Percentiles rank a stretch among this genome's conserved stretches.
These are phyloP conservation scores for Plectosphaerella sp. DNA, from an alignment of 2,329 filamentous ascomycete species.

Conservation along the genomic window DNA sequence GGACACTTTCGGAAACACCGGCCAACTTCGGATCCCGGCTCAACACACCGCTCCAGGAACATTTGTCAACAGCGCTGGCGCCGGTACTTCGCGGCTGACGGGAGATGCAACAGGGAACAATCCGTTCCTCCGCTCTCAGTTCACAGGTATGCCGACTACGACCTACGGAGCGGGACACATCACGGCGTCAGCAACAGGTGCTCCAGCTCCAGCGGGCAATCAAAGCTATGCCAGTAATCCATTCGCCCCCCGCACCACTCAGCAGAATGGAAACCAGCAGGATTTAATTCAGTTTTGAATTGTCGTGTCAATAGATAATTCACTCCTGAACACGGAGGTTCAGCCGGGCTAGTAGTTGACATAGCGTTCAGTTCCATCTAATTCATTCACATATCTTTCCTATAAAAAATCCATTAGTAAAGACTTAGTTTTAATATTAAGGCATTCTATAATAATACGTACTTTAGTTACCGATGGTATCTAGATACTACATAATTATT, in stretches of 20 bases:
- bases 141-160: slow-evolving; percentile 67
- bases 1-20: slow-evolving; percentile 97
- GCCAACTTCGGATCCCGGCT: slow-evolving; percentile 88
- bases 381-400: no score
- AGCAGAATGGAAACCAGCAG: slow-evolving; percentile 42
- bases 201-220: slow-evolving; percentile 49
- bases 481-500: no score
- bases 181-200: slow-evolving; percentile 50
- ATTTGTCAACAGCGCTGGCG: slow-evolving; percentile 92
- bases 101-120: slow-evolving; percentile 76
- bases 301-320: no score
- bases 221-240: slow-evolving; percentile 47
- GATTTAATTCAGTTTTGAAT: slow-evolving; percentile 60
- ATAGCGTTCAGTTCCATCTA: no score
- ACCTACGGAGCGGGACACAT: slow-evolving; percentile 48
- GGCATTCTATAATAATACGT: no score
- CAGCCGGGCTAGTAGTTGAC: no score
- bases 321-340: no score
- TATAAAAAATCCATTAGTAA: no score
- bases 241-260: slow-evolving; percentile 47
- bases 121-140: slow-evolving; percentile 82
- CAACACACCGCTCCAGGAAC: slow-evolving; percentile 95
- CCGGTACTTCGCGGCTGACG: slow-evolving; percentile 67
- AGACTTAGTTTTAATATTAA: no score
- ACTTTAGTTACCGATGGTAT: no score